These are phyloP conservation scores for Cryptococcus wingfieldii DNA, from an alignment of 1,284 basidiomycete genomes.

Conservation along the genomic window DNA sequence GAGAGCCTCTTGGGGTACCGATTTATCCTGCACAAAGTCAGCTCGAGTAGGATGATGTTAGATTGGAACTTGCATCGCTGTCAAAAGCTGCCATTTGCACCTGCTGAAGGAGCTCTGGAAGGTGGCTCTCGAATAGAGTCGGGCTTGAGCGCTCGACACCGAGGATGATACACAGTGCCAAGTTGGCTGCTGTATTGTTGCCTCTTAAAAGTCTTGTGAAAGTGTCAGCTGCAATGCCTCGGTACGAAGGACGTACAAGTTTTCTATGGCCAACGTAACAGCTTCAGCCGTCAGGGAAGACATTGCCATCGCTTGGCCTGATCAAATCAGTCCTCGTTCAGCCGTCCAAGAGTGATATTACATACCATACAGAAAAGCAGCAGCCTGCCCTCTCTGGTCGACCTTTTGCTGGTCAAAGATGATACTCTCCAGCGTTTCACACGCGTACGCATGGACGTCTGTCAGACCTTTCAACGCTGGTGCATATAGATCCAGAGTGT, in stretches of 20 bases:
- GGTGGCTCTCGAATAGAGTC: constrained; percentile 23
- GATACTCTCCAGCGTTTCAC: constrained; percentile 26
- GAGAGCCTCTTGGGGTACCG: constrained; percentile 25
- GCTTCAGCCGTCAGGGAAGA: constrained; percentile 24
- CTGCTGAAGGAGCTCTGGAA: constrained; percentile 25
- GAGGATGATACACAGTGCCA: constrained; percentile 27
- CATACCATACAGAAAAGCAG: constrained; percentile 28
- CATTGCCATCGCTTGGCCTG: constrained; percentile 36
- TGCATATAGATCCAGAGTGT: constrained; percentile 30
- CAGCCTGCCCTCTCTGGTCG: constrained; percentile 14
- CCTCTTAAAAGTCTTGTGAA: constrained; percentile 6
- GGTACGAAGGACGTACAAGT: constrained; percentile 15
- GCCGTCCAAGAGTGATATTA: background rate
- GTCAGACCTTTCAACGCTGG: constrained; percentile 31
- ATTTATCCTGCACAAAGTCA: constrained; percentile 14
- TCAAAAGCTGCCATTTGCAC: constrained; percentile 28
- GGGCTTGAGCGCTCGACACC: constrained; percentile 26
- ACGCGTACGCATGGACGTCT: constrained; percentile 30
- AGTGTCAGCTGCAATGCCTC: background rate
- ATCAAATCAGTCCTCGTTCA: background rate
- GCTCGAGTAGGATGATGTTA: background rate
- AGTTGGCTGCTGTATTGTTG: constrained; percentile 14
- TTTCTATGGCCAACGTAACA: constrained; percentile 25
- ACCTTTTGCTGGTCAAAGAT: constrained; percentile 25
- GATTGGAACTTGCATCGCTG: constrained; percentile 4